Base-by-base conservation (phyloP, 306 rosid species). In the Glycyrrhiza uralensis region DNA sequence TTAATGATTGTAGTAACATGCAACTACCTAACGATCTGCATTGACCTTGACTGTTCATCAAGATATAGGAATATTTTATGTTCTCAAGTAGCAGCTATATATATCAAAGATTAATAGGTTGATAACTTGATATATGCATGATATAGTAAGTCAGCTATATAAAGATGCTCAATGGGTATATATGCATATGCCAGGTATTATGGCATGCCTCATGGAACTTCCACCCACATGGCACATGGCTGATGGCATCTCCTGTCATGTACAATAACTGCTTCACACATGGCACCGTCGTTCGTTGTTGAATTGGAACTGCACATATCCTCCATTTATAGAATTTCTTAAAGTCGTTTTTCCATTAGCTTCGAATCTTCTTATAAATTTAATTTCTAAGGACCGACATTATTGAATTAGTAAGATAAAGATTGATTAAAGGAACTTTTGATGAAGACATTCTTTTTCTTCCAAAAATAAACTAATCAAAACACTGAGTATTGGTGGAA, bases 121-220 rank as follows among this genome's bases (percentile, higher is more conserved):
- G n/a, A n/a, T n/a, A n/a, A n/a, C n/a, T n/a, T n/a, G n/a, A n/a
- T n/a, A 47, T 60, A 24, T 5, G 56, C 49, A 80, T 18, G 52
- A 11, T 66, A 66, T 66, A 66, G 24, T 7, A 75, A 66, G 84
- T 80, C 78, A 61, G 51, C 65, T 33, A 32, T 69, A 33, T 63
- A 49, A 64, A 50, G 65, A 8, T 35, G 69, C 35, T 41, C 74
- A 39, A 65, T 29, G n/a, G n/a, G n/a, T n/a, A n/a, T n/a, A n/a
- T n/a, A n/a, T n/a, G 28, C 28, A 41, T 72, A 71, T 23, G 85
- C 76, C 88, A 55, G 28, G 29, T 71, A 66, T 47, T 74, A 46
- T 71, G 88, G 71, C 91, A 75, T 80, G 80, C 66, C 76, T 79
- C 18, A 2, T 33, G 92, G 82, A 77, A 52, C 32, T 69, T 41